phyloP scores from a whole-genome alignment of 1,139 yeast species.

The Candida albicans region DNA sequence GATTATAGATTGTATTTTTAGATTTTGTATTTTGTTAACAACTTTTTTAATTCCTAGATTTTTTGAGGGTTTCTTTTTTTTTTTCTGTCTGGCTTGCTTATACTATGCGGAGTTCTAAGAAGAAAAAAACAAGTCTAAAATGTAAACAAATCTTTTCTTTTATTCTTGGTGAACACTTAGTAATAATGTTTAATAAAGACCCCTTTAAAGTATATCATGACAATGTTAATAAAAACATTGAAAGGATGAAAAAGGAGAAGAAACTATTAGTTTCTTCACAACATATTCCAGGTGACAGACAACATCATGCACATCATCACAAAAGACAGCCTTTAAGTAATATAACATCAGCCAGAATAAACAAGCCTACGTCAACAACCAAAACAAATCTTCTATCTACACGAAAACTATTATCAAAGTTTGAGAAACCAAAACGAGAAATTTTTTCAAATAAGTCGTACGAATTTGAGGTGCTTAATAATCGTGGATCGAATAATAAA shows the following conservation, averaged over 20 bases:
- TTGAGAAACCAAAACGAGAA: conserved; percentile 4
- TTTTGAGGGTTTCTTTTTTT: no score
- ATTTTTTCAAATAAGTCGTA: background rate
- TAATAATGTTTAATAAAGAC: conserved; percentile 7
- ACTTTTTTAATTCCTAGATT: no score
- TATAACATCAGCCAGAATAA: conserved; percentile 2
- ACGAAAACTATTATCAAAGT: conserved; percentile 5
- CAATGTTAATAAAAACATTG: conserved; percentile 5
- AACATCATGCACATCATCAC: background rate
- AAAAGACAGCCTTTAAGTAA: conserved; percentile 2
- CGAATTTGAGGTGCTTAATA: conserved; percentile 7
- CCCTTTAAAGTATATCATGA: conserved; percentile 10
- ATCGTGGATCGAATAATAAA: conserved; percentile 9
- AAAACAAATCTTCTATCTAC: conserved; percentile 2
- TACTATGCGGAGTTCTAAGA: background rate
- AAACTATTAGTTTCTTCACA: conserved; percentile 1
- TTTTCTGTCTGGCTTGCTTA: no score
- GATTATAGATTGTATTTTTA: no score
- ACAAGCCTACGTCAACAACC: background rate
- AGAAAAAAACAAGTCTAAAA: background rate
- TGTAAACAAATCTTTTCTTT: background rate
- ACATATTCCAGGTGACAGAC: background rate
- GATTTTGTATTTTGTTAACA: no score
- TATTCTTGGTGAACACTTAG: background rate
- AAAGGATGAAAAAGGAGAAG: conserved; percentile 8